These are phyloP conservation scores for Leptographium galeiforme DNA, from an alignment of 2,329 filamentous ascomycete genomes.

Conservation along the genomic window DNA sequence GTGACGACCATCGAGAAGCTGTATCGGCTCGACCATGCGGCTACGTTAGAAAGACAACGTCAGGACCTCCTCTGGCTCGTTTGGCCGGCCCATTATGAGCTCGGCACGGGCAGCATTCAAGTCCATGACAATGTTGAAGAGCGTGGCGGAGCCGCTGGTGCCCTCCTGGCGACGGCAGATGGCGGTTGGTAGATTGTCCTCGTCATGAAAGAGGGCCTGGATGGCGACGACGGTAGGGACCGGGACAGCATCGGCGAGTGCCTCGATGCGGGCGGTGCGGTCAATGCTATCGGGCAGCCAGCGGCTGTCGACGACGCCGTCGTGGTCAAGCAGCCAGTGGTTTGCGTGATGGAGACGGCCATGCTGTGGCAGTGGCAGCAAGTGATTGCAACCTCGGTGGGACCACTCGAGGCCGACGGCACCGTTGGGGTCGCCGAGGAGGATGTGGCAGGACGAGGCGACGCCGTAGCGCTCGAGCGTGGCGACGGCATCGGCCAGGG, in stretches of 20 bases:
- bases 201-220: not conserved
- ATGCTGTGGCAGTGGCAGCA: not conserved
- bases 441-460: not conserved
- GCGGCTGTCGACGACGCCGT: not conserved
- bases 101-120: not conserved
- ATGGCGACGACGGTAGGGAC: not conserved
- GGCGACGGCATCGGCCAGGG: not conserved
- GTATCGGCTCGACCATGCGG: too few species aligned
- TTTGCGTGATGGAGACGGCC: slow-evolving; percentile 3
- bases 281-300: not conserved
- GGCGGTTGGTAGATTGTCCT: not conserved
- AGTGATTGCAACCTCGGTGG: not conserved
- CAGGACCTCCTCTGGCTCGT: not conserved
- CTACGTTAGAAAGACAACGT: not conserved
- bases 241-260: not conserved
- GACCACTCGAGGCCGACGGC: not conserved
- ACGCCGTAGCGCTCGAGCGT: not conserved
- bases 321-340: slow-evolving; percentile 1
- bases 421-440: not conserved
- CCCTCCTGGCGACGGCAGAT: not conserved
- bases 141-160: not conserved
- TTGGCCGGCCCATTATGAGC: not conserved
- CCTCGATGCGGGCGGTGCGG: not conserved
- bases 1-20: too few species aligned
- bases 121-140: slow-evolving; percentile 7